A percentile compares a stretch with the other conserved stretches of the same genome.
These are phyloP conservation scores for Bonia amplexicaulis DNA, from an alignment of 176 grass and related monocot species.

Conservation along the genomic window DNA sequence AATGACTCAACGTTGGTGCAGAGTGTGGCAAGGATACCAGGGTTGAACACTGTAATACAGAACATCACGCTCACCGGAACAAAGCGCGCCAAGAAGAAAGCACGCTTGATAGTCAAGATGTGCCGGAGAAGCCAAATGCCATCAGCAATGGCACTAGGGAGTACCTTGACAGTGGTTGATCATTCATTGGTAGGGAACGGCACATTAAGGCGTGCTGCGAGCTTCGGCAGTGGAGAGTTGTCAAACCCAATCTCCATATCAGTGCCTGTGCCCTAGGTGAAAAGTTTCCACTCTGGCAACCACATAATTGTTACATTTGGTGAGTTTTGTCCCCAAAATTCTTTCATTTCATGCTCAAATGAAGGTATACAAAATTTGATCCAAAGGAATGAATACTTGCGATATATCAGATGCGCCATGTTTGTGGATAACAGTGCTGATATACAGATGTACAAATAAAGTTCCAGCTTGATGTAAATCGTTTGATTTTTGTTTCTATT, in stretches of 20 bases:
- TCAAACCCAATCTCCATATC: slow-evolving; percentile 61
- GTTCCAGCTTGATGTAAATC: slow-evolving; percentile 39
- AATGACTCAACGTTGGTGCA: slow-evolving; percentile 50
- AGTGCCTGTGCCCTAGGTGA: slow-evolving; percentile 65
- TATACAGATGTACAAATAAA: slow-evolving; percentile 37
- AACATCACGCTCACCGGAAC: slow-evolving; percentile 62
- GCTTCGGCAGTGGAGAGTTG: slow-evolving; percentile 60
- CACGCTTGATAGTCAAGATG: slow-evolving; percentile 68
- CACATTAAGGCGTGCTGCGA: slow-evolving; percentile 36
- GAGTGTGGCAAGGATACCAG: slow-evolving; percentile 54
- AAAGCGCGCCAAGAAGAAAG: slow-evolving; percentile 90
- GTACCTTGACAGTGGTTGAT: slow-evolving; percentile 43
- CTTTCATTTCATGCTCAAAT: slow-evolving; percentile 55
- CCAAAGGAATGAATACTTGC: slow-evolving; percentile 41
- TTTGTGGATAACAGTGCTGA: slow-evolving; percentile 44
- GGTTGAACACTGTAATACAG: slow-evolving; percentile 59
- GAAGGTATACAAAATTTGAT: slow-evolving; percentile 55
- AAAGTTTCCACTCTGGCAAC: slow-evolving; percentile 17
- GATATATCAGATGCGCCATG: slow-evolving; percentile 26
- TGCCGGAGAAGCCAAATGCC: slow-evolving; percentile 61
- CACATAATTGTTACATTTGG: slow-evolving; percentile 34
- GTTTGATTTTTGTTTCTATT: slow-evolving; percentile 33
- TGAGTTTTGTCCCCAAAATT: slow-evolving; percentile 44
- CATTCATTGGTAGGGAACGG: slow-evolving; percentile 53
- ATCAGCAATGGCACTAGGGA: slow-evolving; percentile 39